Evolutionary conservation across 768 basidiomycete species (phyloP), one percentile per base, ranked within the genome.

Genomic region (Lentinus tigrinus): DNA sequence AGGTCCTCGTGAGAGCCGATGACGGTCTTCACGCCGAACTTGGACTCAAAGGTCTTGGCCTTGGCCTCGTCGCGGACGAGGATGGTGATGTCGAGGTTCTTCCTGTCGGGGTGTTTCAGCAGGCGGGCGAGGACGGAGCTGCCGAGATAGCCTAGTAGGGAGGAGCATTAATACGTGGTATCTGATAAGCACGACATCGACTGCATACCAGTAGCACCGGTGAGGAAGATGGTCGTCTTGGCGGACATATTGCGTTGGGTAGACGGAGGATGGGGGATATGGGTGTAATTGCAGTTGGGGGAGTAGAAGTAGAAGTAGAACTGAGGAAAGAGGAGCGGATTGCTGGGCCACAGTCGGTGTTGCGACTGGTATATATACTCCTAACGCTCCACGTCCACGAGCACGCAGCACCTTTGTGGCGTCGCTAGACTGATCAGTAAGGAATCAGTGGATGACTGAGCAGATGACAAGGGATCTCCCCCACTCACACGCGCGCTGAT

Each of bases 131-230:
- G 73, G 28, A 83, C 79, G 3, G 78, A 76, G 14, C 82, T 84
- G 2, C 83, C 82, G 47, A 84, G 80, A 65, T 84, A 85, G 6
- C 83, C 83, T 80, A 31, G 6, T 14, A n/a, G n/a, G 52, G 67
- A 40, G 53, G 17, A 9, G 21, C 31, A 14, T 23, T 11, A 27
- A 46, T n/a, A 2, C 14, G 26, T 17, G 10, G 24, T 8, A 19
- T 23, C 19, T 23, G 34, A 40, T n/a, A 16, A 40, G 4, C 19
- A 17, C 13, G 37, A 17, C 26, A 4, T 11, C 4, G 10, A 19
- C n/a, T n/a, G 3, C 56, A 13, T 40, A 76, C 80, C 78, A 10
- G 79, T 80, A 9, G 73, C 77, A 26, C 79, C 77, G 37, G 75
- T 74, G 50, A 82, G 54, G 55, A 81, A 73, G 34, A 81, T 73